A percentile compares a stretch with the other conserved stretches of the same genome.
Conservation (phyloP, 495 filamentous ascomycete genomes). For the Trypethelium eluteriae region DNA sequence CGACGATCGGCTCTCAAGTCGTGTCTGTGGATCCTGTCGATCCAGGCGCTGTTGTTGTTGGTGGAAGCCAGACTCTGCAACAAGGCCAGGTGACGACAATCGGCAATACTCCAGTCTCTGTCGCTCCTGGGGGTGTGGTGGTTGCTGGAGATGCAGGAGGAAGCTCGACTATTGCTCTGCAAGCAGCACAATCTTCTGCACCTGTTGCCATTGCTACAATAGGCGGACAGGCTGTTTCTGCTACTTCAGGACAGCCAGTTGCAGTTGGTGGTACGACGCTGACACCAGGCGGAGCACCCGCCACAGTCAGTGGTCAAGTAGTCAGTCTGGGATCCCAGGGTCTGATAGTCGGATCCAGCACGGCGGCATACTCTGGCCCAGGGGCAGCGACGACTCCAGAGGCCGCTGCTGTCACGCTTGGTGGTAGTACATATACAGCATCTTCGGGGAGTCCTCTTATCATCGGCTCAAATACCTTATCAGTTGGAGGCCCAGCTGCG, state of each 20-base stretch:
- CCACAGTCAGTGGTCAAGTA: conserved; percentile 1
- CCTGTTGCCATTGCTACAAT: conserved; percentile 1
- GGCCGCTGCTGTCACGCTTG: background rate
- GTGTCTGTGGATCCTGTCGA: background rate
- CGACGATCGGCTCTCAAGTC: conserved; percentile 11
- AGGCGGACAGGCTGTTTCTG: background rate
- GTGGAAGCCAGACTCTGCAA: background rate
- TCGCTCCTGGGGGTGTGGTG: background rate
- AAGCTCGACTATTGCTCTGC: conserved; percentile 5
- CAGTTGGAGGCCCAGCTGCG: background rate
- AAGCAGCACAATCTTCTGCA: background rate
- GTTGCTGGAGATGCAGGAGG: background rate
- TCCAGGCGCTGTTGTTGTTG: background rate
- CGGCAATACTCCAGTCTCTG: conserved; percentile 2
- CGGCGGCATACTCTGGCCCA: background rate
- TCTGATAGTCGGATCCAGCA: conserved; percentile 8
- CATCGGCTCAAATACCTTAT: conserved; percentile 4
- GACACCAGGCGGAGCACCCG: conserved; percentile 5
- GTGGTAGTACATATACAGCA: background rate
- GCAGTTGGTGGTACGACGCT: background rate
- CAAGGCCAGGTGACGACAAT: background rate
- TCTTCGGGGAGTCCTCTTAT: background rate
- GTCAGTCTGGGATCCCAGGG: conserved; percentile 11
- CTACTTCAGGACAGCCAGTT: conserved; percentile 1
- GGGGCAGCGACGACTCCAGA: background rate